Evolutionary conservation across 2,329 filamentous ascomycete genomes (phyloP).

Genomic region (Phialophora expanda): DNA sequence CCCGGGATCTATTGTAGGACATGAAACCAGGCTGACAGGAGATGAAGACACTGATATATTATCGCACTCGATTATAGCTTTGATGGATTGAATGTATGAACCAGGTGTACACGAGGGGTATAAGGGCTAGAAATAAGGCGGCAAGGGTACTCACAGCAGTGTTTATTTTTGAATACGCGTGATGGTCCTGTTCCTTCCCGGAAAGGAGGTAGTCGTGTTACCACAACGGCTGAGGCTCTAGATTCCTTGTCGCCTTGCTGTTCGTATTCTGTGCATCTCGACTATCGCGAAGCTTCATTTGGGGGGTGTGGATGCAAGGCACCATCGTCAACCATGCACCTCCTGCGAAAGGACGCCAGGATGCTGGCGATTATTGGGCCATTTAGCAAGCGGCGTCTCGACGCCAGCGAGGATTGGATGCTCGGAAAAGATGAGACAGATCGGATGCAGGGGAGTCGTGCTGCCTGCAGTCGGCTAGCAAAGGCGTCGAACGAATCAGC

Average conservation of each 20-base stretch:
- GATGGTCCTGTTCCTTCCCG: neutral
- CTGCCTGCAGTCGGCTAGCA: neutral
- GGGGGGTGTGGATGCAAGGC: conserved; percentile 10
- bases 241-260: conserved; percentile 18
- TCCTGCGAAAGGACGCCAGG: neutral
- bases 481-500: conserved; percentile 2
- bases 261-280: conserved; percentile 8
- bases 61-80: conserved; percentile 4
- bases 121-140: conserved; percentile 16
- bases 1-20: conserved; percentile 5
- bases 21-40: conserved; percentile 15
- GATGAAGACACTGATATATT: neutral
- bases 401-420: conserved; percentile 18
- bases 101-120: conserved; percentile 5
- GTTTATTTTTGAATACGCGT: conserved; percentile 21
- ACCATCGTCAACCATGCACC: neutral
- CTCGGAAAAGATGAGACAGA: conserved; percentile 24
- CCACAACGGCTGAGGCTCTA: conserved; percentile 21
- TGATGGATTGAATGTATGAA: conserved; percentile 2
- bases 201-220: conserved; percentile 10
- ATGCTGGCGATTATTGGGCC: conserved; percentile 16
- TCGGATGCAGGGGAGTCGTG: conserved; percentile 19
- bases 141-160: conserved; percentile 7
- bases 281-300: conserved; percentile 11
- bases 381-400: conserved; percentile 19